phyloP scores from a whole-genome alignment of 192 early-diverging fungal species.

The Backusella australiensis region DNA sequence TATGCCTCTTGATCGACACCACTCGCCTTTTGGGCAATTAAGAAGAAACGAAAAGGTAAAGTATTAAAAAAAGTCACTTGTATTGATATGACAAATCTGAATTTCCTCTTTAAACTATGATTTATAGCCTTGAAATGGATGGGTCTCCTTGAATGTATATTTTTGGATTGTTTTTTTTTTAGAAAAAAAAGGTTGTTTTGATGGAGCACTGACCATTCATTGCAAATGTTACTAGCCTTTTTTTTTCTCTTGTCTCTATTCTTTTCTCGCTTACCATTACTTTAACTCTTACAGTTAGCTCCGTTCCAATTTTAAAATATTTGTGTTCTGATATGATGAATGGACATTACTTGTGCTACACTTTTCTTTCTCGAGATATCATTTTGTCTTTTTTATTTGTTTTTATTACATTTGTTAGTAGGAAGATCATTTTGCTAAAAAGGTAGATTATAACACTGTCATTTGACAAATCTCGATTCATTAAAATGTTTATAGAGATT shows the following conservation, averaged over 20 bases:
- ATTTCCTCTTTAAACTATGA: neutral
- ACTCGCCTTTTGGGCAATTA: neutral
- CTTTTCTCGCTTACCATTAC: neutral
- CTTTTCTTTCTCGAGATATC: too few species aligned
- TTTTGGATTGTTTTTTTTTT: neutral
- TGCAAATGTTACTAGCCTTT: neutral
- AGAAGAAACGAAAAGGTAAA: neutral
- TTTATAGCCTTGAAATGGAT: neutral
- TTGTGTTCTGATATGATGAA: neutral
- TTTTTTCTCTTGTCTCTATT: neutral
- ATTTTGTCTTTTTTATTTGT: neutral
- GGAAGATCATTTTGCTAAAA: neutral
- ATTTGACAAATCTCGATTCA: neutral
- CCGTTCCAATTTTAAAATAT: neutral
- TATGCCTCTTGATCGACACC: neutral
- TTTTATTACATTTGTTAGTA: neutral
- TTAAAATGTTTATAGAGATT: neutral
- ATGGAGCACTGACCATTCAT: neutral
- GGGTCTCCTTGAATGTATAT: neutral
- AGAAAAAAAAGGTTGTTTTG: neutral
- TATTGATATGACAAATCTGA: neutral
- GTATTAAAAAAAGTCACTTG: neutral
- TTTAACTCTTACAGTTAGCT: neutral
- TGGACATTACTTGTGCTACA: neutral
- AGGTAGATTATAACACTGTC: neutral